Percentiles rank a stretch among this genome's conserved stretches.
phyloP scores from a whole-genome alignment of 1,139 yeast genomes.

The Geotrichum reessii region DNA sequence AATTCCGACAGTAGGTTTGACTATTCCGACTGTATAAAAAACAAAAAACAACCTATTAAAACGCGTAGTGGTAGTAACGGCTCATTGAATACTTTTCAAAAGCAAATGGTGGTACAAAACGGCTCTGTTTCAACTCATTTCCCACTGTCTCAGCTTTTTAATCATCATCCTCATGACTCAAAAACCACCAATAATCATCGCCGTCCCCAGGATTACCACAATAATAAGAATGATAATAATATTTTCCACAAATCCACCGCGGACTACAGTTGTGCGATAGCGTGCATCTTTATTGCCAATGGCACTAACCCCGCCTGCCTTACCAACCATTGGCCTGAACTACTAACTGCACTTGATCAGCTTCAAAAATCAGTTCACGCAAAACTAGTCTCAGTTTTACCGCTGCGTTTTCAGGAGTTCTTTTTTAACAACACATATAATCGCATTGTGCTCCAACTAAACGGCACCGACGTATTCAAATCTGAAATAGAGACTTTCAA shows the following conservation, averaged over 20 bases:
- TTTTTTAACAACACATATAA: background rate
- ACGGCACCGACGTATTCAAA: conserved; percentile 20
- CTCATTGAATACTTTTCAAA: background rate
- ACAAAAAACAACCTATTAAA: background rate
- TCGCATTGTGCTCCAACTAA: conserved; percentile 8
- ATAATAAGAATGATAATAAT: background rate
- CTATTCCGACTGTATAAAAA: background rate
- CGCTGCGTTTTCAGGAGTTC: conserved; percentile 9
- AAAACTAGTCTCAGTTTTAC: conserved; percentile 19
- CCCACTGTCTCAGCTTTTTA: background rate
- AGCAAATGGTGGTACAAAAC: background rate
- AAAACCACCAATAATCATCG: background rate
- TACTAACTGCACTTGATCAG: conserved; percentile 26
- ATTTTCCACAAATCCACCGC: background rate
- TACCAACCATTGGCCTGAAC: conserved; percentile 30
- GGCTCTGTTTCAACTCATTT: background rate
- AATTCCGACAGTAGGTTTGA: background rate
- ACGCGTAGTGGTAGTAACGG: background rate
- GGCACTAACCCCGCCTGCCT: conserved; percentile 21
- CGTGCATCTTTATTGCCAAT: conserved; percentile 24
- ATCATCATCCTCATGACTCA: background rate
- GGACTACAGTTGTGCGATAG: conserved; percentile 21
- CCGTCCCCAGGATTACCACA: background rate
- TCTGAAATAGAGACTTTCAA: conserved; percentile 25
- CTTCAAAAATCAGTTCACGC: conserved; percentile 22